Conservation (phyloP, 345 rosid genomes). For the Fremontodendron californicum region DNA sequence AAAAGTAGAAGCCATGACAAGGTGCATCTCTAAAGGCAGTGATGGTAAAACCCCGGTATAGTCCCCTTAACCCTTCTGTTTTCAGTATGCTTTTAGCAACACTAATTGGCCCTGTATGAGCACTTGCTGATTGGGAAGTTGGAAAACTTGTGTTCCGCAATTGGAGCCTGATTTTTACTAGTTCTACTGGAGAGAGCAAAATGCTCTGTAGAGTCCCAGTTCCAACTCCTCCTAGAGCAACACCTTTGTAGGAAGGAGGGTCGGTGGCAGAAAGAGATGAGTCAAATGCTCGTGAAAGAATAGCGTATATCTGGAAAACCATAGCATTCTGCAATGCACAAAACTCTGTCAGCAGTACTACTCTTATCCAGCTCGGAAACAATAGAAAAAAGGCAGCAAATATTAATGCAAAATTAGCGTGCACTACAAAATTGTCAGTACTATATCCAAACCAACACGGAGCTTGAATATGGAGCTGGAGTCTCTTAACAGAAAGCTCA, state of each 20-base stretch:
- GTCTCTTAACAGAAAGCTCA: no score
- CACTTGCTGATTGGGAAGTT: slow-evolving; percentile 9
- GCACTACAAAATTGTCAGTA: no score
- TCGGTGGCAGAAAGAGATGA: slow-evolving; percentile 37
- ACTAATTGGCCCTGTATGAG: slow-evolving; percentile 42
- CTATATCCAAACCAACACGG: no score
- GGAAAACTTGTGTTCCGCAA: slow-evolving; percentile 31
- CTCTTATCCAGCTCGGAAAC: no score
- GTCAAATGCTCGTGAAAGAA: slow-evolving; percentile 69
- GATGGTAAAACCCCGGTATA: no score
- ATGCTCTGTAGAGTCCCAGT: slow-evolving; percentile 83
- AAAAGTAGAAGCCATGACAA: no score
- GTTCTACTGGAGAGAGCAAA: slow-evolving; percentile 67
- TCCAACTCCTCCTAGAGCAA: slow-evolving; percentile 74
- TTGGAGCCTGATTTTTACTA: slow-evolving; percentile 83
- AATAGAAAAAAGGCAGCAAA: no score
- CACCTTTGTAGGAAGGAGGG: slow-evolving; percentile 80
- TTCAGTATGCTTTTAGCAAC: slow-evolving; percentile 54
- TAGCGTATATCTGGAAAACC: slow-evolving; percentile 85
- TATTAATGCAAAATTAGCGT: no score
- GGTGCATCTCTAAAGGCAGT: no score
- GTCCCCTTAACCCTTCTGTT: no score
- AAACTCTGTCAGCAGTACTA: no score
- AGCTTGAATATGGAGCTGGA: no score
- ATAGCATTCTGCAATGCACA: slow-evolving; percentile 94